Conservation (phyloP, 345 rosid species). For the Salix dunnii region DNA sequence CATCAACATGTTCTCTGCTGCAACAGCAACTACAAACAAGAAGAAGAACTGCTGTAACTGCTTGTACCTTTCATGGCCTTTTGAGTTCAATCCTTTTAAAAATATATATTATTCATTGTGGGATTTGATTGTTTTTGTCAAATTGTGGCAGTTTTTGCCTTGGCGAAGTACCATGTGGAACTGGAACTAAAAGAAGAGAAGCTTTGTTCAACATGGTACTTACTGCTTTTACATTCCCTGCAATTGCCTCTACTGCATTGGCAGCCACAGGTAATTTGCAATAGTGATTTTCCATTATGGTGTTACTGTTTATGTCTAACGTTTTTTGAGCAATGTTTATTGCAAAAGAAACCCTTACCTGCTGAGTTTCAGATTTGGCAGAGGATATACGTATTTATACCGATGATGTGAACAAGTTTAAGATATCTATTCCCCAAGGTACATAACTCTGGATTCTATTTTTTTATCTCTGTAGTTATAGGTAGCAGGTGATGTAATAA, state of each 20-base stretch:
- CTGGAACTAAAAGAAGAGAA: slow-evolving; percentile 52
- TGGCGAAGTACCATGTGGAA: neutral
- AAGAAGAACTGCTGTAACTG: neutral
- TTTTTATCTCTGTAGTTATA: neutral
- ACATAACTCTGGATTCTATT: neutral
- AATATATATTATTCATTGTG: neutral
- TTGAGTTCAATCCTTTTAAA: neutral
- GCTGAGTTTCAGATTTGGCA: slow-evolving; percentile 25
- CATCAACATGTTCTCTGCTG: slow-evolving; percentile 20
- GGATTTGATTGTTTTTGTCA: neutral
- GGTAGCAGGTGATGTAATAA: neutral
- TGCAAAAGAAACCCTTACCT: neutral
- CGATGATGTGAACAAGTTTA: slow-evolving; percentile 76
- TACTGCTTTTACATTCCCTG: slow-evolving; percentile 44
- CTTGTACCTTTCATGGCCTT: neutral
- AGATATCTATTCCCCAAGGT: slow-evolving; percentile 82
- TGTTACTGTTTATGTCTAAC: neutral
- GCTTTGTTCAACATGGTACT: slow-evolving; percentile 46
- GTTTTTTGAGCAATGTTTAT: no score
- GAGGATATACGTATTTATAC: slow-evolving; percentile 52
- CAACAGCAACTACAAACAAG: slow-evolving; percentile 3
- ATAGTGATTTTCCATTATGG: neutral
- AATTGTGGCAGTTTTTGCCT: slow-evolving; percentile 9
- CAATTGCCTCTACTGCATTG: slow-evolving; percentile 34
- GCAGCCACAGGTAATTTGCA: slow-evolving; percentile 32